Conservation (phyloP, 768 basidiomycete species). For the Suillus hirtellus region DNA sequence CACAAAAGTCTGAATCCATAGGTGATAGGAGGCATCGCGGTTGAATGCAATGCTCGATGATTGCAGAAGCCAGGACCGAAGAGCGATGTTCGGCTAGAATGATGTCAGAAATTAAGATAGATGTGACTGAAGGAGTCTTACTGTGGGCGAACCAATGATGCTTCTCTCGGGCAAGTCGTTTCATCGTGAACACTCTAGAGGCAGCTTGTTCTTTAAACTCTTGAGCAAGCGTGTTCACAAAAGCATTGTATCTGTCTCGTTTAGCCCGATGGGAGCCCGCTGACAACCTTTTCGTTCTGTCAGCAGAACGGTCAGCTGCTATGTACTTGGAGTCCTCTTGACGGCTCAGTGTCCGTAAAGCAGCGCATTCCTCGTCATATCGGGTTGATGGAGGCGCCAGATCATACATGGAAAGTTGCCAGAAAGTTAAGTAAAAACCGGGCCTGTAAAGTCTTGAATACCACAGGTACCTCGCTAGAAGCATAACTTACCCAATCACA, state of each 20-base stretch:
- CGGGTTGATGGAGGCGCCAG: conserved; percentile 71
- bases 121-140: conserved; percentile 21
- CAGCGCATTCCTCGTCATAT: conserved; percentile 78
- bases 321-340: conserved; percentile 66
- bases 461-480: conserved; percentile 12
- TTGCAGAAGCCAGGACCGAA: conserved; percentile 51
- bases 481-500: conserved; percentile 64
- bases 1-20: conserved; percentile 94
- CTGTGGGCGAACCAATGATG: conserved; percentile 80
- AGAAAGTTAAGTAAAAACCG: conserved; percentile 93
- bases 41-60: conserved; percentile 90
- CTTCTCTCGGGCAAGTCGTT: conserved; percentile 77
- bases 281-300: conserved; percentile 57
- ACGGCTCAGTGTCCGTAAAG: conserved; percentile 59
- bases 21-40: conserved; percentile 93
- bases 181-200: conserved; percentile 71
- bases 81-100: conserved; percentile 37
- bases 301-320: conserved; percentile 70
- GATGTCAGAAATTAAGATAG: neutral
- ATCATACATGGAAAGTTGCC: conserved; percentile 94
- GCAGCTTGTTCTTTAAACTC: conserved; percentile 78
- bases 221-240: conserved; percentile 56
- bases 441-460: conserved; percentile 51
- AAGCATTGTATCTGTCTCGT: conserved; percentile 67
- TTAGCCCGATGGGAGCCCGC: conserved; percentile 59